Conservation (phyloP, 768 basidiomycete species). For the Mycena filopes region DNA sequence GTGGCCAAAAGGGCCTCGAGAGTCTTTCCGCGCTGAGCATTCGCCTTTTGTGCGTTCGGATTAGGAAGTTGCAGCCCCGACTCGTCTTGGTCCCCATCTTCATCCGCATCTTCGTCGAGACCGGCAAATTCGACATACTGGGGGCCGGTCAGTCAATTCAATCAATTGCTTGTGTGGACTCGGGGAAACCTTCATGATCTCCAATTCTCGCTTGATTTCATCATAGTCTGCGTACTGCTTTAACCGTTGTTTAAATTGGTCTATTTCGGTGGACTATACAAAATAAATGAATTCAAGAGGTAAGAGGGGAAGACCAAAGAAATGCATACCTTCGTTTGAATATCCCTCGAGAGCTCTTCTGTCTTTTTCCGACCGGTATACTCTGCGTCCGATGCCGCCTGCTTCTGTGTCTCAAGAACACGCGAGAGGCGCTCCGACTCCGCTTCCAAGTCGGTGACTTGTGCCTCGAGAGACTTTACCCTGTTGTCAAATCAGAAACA, state of each 20-base stretch:
- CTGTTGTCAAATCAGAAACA: constrained; percentile 48
- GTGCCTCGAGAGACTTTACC: constrained; percentile 76
- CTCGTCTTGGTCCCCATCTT: constrained; percentile 58
- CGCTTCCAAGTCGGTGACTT: constrained; percentile 79
- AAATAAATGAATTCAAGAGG: neutral
- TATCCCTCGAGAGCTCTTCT: constrained; percentile 71
- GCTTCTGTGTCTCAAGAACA: constrained; percentile 71
- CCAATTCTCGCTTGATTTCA: constrained; percentile 96
- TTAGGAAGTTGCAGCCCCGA: constrained; percentile 80
- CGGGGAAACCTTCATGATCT: constrained; percentile 91
- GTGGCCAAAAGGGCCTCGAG: constrained; percentile 91
- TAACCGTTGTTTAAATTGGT: constrained; percentile 73
- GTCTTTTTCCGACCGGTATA: constrained; percentile 57
- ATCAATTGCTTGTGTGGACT: neutral
- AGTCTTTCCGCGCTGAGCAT: constrained; percentile 79
- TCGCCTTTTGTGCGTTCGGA: constrained; percentile 89
- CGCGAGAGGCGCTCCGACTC: constrained; percentile 78
- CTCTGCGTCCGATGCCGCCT: constrained; percentile 58
- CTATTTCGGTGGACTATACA: constrained; percentile 70
- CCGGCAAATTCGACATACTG: constrained; percentile 98
- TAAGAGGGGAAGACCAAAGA: constrained; percentile 3
- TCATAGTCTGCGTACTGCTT: constrained; percentile 89
- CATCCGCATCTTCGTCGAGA: constrained; percentile 79
- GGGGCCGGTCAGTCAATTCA: neutral
- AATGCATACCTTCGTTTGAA: constrained; percentile 62